Percentiles rank a stretch among this genome's conserved stretches.
These are phyloP conservation scores for Ogataea sp. DNA, from an alignment of 805 yeast genomes.

Conservation along the genomic window DNA sequence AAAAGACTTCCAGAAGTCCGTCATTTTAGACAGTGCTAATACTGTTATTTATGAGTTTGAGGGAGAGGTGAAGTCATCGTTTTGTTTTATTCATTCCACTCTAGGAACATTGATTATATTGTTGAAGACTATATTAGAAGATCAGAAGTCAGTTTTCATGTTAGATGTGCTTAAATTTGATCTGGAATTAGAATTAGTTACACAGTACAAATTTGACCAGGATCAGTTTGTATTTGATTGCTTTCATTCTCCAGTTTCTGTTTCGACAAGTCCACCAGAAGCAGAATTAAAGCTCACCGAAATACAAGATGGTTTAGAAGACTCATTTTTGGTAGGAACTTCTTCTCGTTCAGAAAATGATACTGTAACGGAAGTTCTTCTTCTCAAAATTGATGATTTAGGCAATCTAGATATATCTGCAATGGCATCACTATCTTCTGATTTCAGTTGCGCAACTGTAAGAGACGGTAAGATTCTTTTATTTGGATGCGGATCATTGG, in stretches of 20 bases:
- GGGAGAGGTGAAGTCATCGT: no score
- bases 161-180: no score
- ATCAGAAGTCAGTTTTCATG: no score
- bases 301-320: background rate
- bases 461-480: background rate
- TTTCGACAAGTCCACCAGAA: slow-evolving; percentile 5
- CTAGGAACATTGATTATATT: no score
- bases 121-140: no score
- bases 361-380: slow-evolving; percentile 5
- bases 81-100: no score
- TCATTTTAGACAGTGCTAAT: no score
- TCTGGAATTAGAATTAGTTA: slow-evolving; percentile 1
- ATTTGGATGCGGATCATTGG: background rate
- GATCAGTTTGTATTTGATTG: slow-evolving; percentile 7
- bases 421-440: slow-evolving; percentile 6
- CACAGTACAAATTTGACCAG: slow-evolving; percentile 10
- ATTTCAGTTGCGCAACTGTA: background rate
- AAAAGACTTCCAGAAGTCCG: no score
- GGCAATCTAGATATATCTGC: slow-evolving; percentile 5
- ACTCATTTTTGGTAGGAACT: background rate
- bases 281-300: background rate
- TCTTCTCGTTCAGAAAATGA: background rate
- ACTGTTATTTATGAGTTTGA: no score
- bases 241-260: background rate
- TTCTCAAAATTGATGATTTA: slow-evolving; percentile 6